Base-by-base conservation (phyloP, 805 yeast species). In the Candida parachauliodes region DNA sequence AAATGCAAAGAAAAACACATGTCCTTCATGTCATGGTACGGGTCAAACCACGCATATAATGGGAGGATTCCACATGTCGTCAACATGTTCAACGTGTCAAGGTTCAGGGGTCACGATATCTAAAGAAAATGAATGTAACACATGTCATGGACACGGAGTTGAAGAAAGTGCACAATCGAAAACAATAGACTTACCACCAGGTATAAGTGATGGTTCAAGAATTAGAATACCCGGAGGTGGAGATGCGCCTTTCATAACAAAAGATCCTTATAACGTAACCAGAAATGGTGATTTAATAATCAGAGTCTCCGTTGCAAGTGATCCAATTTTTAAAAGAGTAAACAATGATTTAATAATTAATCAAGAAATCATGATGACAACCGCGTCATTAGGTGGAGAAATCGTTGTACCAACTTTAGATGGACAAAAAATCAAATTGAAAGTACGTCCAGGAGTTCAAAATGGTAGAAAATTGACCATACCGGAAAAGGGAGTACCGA, bases 61-160 rank as follows among this genome's bases (percentile, higher is more conserved):
- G 55, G 96, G 95, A 3, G 98, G 98, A 0, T 93, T 91, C 75
- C 96, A 89, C 52, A 88, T 93, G 96, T 82, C 95, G 2, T 80
- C 96, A 0, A 88, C 96, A 9, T 93, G 99, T 73, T 72, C 72
- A 34, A 66, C 80, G 3, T 93, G 99, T 70, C 79, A 74, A 31
- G 99, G 99, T 28, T 68, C 85, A 5, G 99, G 99, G 37, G 93
- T 88, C 1, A 72, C 70, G 3, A 78, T 88, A 34, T 75, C 80
- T 32, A 69, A 74, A 14, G 63, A 68, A 10, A 88, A 88, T 54
- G 78, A 79, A 37, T 93, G 99, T 72, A 52, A 56, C 1, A 58
- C 80, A 1, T 93, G 99, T 65, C 89, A 81, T 47, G 97, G 98
- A 36, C 81, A 84, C 43, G 99, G 98, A 42, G 95, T 86, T 5